Evolutionary conservation across 2,329 filamentous ascomycete genomes (phyloP), one percentile per base, ranked within the genome.

Genomic region (Aspergillus quadricinctus): DNA sequence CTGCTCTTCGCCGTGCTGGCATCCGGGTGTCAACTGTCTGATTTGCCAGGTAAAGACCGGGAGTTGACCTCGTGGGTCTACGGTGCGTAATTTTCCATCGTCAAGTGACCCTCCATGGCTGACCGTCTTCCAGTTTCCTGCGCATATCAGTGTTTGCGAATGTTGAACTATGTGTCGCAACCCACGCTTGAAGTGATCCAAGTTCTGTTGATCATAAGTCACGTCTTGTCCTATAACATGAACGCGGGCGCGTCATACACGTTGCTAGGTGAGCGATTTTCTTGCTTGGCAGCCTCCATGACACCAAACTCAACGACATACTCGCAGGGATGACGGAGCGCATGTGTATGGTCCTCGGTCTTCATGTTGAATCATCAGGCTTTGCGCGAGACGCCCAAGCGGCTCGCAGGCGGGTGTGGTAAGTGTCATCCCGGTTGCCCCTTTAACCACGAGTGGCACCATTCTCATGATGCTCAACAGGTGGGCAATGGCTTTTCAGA

Each of bases 1-100:
- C 71, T 86, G 41, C 76, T 86, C 3, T 86, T 86, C 66, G 83
- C 84, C 11, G 80, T 84, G 14, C 73, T 87, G 29, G 83, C 83
- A 5, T 85, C 82, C 21, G 84, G 84, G 11, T 83, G 82, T 56
- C 83, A 86, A 67, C 81, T 81, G 54, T 85, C 82, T 19, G 77
- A 79, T 28, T 67, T 84, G 50, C 77, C 81, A 1, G 75, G 79
- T 37, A 83, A 81, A 61, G 81, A 86, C 64, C 75, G 83, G 54
- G 83, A 86, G 66, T 69, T 86, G 66, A 85, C 83, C 14, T 86
- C 84, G 27, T 84, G 85, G 69, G 82, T 86, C 55, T 86, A 85
- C 66, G 77, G 80, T 82, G 67, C 57, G 79, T 70, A 9, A 17
- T 54, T 48, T 19, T n/a, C 45, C 7, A n/a, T 40, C 19, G 6